These are phyloP conservation scores for Nakaseomyces delphensis DNA, from an alignment of 1,139 yeast species.

Conservation along the genomic window DNA sequence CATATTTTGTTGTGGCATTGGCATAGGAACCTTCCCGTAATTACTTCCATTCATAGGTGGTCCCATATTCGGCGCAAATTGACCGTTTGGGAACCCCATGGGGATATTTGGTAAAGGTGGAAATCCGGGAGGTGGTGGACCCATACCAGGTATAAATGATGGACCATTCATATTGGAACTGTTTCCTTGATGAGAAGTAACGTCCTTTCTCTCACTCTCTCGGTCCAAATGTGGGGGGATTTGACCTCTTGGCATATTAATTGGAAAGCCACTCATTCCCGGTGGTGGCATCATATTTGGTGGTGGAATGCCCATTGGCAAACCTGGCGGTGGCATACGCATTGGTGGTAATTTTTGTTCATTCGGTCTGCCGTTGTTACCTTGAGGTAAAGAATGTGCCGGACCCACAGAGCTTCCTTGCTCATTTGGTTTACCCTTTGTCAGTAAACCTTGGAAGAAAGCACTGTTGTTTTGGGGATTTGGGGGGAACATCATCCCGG, in stretches of 20 bases:
- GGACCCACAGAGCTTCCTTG: conserved; percentile 6
- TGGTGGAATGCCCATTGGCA: conserved; percentile 25
- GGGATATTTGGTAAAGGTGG: conserved; percentile 5
- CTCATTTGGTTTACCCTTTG: conserved; percentile 20
- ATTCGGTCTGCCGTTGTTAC: conserved; percentile 6
- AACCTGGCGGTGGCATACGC: conserved; percentile 14
- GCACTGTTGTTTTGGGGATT: conserved; percentile 19
- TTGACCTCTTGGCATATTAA: conserved; percentile 3
- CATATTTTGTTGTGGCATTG: background rate
- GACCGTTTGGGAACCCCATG: conserved; percentile 6
- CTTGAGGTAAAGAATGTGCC: conserved; percentile 19
- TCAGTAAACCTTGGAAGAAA: conserved; percentile 28
- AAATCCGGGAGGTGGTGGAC: conserved; percentile 8
- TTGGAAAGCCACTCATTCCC: conserved; percentile 6
- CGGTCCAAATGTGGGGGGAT: background rate
- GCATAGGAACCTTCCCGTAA: conserved; percentile 2
- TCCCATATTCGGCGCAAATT: conserved; percentile 8
- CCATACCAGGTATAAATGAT: background rate
- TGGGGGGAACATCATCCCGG: conserved; percentile 8
- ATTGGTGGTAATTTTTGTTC: conserved; percentile 11
- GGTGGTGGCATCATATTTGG: conserved; percentile 23
- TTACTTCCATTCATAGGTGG: conserved; percentile 5
- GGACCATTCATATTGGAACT: background rate
- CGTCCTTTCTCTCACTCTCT: background rate
- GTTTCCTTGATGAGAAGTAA: background rate